A percentile compares a stretch with the other conserved stretches of the same genome.
phyloP scores from a whole-genome alignment of 495 filamentous ascomycete genomes.

The Penicillium lagena region DNA sequence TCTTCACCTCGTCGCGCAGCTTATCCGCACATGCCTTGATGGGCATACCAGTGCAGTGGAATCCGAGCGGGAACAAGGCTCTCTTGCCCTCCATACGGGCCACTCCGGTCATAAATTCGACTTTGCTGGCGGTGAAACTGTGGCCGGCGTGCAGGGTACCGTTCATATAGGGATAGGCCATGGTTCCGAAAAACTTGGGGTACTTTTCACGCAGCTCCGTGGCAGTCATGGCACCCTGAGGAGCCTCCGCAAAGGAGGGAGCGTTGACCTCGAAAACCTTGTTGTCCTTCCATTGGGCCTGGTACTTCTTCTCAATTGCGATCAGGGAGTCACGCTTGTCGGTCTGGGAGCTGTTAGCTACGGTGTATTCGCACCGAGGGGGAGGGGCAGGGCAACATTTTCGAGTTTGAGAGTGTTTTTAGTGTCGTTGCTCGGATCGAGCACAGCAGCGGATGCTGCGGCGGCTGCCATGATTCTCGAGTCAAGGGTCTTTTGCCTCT shows the following conservation, averaged over 20 bases:
- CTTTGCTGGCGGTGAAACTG: conserved; percentile 80
- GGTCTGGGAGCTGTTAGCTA: conserved; percentile 45
- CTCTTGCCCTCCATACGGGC: conserved; percentile 86
- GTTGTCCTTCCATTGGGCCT: conserved; percentile 73
- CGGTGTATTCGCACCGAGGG: conserved; percentile 15
- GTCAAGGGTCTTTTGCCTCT: conserved; percentile 2
- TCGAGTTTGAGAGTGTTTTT: conserved; percentile 70
- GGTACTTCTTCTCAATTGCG: conserved; percentile 87
- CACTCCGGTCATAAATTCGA: conserved; percentile 82
- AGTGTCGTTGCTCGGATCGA: conserved; percentile 54
- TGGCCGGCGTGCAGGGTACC: conserved; percentile 90
- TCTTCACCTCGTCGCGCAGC: conserved; percentile 76
- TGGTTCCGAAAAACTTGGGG: conserved; percentile 90
- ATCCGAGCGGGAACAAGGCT: conserved; percentile 82
- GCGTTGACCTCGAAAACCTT: conserved; percentile 80
- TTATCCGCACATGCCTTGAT: conserved; percentile 98
- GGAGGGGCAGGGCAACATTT: conserved; percentile 47
- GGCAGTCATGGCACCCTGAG: conserved; percentile 60
- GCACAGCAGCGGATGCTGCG: conserved; percentile 47
- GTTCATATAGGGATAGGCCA: conserved; percentile 97
- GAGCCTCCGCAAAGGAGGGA: conserved; percentile 67
- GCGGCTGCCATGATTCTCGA: conserved; percentile 45
- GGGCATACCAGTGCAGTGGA: conserved; percentile 95
- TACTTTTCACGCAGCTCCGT: conserved; percentile 69
- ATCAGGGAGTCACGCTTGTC: conserved; percentile 90